Evolutionary conservation across 768 basidiomycete genomes (phyloP).

Genomic region (Butyriboletus loyo): DNA sequence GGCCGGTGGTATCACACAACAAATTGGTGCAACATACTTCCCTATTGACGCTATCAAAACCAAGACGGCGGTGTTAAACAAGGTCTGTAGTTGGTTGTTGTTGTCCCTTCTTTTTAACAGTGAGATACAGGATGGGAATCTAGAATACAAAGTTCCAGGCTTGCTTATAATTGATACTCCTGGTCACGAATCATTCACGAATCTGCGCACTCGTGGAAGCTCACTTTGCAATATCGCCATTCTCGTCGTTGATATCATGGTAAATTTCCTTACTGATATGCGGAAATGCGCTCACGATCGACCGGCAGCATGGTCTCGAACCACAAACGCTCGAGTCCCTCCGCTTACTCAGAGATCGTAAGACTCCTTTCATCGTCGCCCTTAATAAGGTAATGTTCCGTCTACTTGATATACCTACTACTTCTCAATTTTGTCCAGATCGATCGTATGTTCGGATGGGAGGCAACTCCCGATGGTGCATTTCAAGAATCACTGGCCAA

Average conservation of each 20-base stretch:
- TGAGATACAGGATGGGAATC: slow-evolving; percentile 56
- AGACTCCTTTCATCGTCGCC: slow-evolving; percentile 98
- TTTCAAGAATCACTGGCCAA: slow-evolving; percentile 89
- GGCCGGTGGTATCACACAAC: slow-evolving; percentile 99
- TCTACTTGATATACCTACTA: background rate
- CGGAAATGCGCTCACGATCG: slow-evolving; percentile 2
- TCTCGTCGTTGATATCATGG: slow-evolving; percentile 98
- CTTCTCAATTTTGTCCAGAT: slow-evolving; percentile 53
- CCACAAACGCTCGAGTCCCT: slow-evolving; percentile 98
- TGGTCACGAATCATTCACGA: slow-evolving; percentile 99
- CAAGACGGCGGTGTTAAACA: slow-evolving; percentile 94
- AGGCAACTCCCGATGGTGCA: slow-evolving; percentile 84
- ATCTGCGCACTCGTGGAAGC: slow-evolving; percentile 91
- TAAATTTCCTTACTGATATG: slow-evolving; percentile 30
- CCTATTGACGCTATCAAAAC: slow-evolving; percentile 90
- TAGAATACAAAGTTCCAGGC: slow-evolving; percentile 97
- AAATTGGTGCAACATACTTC: slow-evolving; percentile 99
- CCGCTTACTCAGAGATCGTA: slow-evolving; percentile 83
- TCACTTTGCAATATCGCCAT: slow-evolving; percentile 99
- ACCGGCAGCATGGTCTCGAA: slow-evolving; percentile 86
- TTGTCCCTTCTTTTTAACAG: slow-evolving; percentile 7
- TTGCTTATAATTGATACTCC: slow-evolving; percentile 96
- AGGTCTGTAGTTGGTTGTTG: slow-evolving; percentile 39
- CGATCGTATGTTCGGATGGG: slow-evolving; percentile 97
- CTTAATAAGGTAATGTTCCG: slow-evolving; percentile 74